Base-by-base conservation (phyloP, 1,284 basidiomycete species). In the Tilletia walkeri region DNA sequence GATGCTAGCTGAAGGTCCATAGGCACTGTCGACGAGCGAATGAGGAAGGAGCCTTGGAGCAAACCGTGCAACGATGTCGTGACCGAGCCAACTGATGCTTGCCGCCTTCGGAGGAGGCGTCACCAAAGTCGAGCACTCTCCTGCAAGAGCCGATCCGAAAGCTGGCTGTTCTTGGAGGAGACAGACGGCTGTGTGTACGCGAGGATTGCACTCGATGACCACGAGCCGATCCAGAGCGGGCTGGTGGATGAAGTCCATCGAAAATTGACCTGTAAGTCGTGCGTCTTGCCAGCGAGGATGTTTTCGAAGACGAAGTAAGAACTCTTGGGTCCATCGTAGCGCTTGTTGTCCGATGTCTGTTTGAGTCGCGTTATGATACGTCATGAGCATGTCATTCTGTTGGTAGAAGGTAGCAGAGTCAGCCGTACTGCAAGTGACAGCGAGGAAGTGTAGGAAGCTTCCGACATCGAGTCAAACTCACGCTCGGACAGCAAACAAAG, bases 321-420 rank as follows among this genome's bases (percentile, higher is more conserved):
- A 84, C 0, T 74, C 74, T 49, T 74, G 74, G 0, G 85, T 86
- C 85, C 84, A 86, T 48, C 75, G 67, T 68, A 84, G 79, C 0
- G 85, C 84, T 7, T 79, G 73, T 38, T 75, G 72, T 36, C 84
- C 85, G 39, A 85, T 79, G 10, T 72, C 67, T 7, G 77, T 73
- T 36, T 76, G 71, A 5, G 83, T 84, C 4, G 78, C 79, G 67
- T 84, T 79, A 67, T 83, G 81, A 72, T 86, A 86, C 0, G 84
- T 85, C 85, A 85, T 85, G 63, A 86, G 78, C 85, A 86, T 85
- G 75, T 86, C 85, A 76, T 85, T 85, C 72, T 73, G 65, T n/a
- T 53, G 18, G 1, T 7, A 53, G 6, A 24, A 53, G 18, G 50
- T 18, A 18, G 7, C 50, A 53, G 50, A 24, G 50, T 53, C 50